Conservation (phyloP, 768 basidiomycete species). For the Suillus subluteus region DNA sequence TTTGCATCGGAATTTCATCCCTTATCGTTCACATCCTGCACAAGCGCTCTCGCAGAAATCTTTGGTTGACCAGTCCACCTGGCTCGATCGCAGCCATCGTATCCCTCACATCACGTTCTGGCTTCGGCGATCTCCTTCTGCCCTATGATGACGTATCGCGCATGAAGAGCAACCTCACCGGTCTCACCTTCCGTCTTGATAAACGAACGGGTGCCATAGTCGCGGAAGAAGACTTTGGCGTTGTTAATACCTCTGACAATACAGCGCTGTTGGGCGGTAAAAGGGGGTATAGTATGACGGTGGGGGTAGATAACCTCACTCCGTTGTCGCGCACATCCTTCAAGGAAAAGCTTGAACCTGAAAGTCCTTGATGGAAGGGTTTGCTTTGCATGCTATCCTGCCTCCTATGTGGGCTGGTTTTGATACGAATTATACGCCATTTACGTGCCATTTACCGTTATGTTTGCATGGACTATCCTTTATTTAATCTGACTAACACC, state of each 20-base stretch:
- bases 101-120: constrained; percentile 61
- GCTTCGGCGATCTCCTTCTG: constrained; percentile 61
- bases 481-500: not conserved
- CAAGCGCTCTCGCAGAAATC: constrained; percentile 46
- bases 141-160: constrained; percentile 56
- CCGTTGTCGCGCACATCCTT: constrained; percentile 12
- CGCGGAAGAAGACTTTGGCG: constrained; percentile 48
- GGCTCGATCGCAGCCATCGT: constrained; percentile 62
- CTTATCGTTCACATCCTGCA: constrained; percentile 52
- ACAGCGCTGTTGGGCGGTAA: constrained; percentile 20
- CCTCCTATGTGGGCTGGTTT: not conserved
- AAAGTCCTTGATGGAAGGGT: not conserved
- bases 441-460: not conserved
- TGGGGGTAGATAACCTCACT: constrained; percentile 11
- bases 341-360: constrained; percentile 9
- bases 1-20: constrained; percentile 53
- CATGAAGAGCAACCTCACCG: constrained; percentile 52
- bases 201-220: constrained; percentile 63
- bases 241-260: constrained; percentile 15
- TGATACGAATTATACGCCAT: not conserved
- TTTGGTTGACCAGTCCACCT: constrained; percentile 58
- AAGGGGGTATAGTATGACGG: constrained; percentile 12
- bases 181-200: constrained; percentile 59
- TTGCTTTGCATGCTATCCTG: not conserved
- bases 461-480: not conserved